Base-by-base conservation (phyloP, 73 alveolate species). In the Paraurostyla sp. region DNA sequence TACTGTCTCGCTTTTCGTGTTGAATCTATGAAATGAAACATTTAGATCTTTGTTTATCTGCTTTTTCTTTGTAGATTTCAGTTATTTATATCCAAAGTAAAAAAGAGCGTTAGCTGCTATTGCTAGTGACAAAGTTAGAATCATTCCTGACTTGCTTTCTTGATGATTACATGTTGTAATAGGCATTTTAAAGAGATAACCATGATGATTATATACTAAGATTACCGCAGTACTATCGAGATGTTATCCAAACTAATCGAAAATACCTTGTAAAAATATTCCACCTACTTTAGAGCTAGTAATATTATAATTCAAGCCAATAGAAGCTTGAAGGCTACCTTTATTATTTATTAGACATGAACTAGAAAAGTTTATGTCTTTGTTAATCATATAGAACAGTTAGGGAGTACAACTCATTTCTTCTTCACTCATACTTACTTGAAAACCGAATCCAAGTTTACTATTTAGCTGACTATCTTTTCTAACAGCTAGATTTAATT, bases 171-270 rank as follows among this genome's bases (percentile, higher is more conserved):
- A 69, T 15, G 62, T 38, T 40, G 51, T 18, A 25, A 75, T 29
- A 7, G 87, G 87, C 25, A 75, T 35, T 75, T 75, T 75, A 22
- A 75, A 46, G 4, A 75, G 56, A 32, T 46, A 75, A 7, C 87
- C 87, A 49, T 75, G 20, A 30, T 27, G 69, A 43, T 75, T 46
- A 32, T 46, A 49, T 4, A 49, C 87, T 29, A 75, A 7, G 3
- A 75, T 54, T 11, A 75, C n/a, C 33, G 38, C 29, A 4, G 75
- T 11, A 29, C 27, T 18, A 9, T 43, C 41, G 18, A 69, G 62
- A 9, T 3, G 22, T 33, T 13, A 27, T 2, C 65, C 62, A 18
- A 33, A 18, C 4, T 69, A 7, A 18, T 27, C 20, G 25, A 33
- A 32, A 35, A 11, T 2, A 27, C 29, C 15, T 43, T 69, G 25